Base-by-base conservation (phyloP, 1,284 basidiomycete species). In the Pseudozyma flocculosa region DNA sequence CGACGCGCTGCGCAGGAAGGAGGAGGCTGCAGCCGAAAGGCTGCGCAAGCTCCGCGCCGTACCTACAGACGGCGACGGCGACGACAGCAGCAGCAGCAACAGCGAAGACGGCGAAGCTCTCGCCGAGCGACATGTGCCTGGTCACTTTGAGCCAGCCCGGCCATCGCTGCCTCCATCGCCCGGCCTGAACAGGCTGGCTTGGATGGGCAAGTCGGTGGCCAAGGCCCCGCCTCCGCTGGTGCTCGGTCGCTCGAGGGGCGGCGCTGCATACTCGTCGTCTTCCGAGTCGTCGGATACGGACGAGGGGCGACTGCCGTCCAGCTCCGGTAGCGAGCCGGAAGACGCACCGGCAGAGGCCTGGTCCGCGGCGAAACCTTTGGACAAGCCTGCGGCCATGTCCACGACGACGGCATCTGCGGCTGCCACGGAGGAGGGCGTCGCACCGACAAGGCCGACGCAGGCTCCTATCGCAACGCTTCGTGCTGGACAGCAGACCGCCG, bases 251-350 rank as follows among this genome's bases (percentile, higher is more conserved):
- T 67, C 63, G 2, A 51, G 67, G 14, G 63, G 67, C 17, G 63
- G 63, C 4, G 67, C 63, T n/a, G 63, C 63, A 11, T 67, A 54
- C 40, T 70, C 63, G 3, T 70, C 67, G 0, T 69, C 66, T 11
- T 54, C 57, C 1, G 58, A 57, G 2, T 61, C 58, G n/a, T 55
- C 58, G 4, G 57, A 63, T 39, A 61, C 54, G 0, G 57, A 61
- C 24, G 62, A 60, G 34, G 53, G 50, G 19, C 40, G 56, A 4
- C 53, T 60, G 14, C 50, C 52, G 43, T 65, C 60, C 30, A 60
- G 54, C 19, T 60, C 54, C 11, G 60, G 61, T 38, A 56, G 60
- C 19, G 61, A 65, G 24, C 56, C 53, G 21, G 56, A 60, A n/a
- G 50, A 54, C 8, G 55, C 53, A n/a, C n/a, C n/a, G n/a, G n/a